phyloP scores from a whole-genome alignment of 2,329 filamentous ascomycete genomes.

The Coniochaeta sp. region DNA sequence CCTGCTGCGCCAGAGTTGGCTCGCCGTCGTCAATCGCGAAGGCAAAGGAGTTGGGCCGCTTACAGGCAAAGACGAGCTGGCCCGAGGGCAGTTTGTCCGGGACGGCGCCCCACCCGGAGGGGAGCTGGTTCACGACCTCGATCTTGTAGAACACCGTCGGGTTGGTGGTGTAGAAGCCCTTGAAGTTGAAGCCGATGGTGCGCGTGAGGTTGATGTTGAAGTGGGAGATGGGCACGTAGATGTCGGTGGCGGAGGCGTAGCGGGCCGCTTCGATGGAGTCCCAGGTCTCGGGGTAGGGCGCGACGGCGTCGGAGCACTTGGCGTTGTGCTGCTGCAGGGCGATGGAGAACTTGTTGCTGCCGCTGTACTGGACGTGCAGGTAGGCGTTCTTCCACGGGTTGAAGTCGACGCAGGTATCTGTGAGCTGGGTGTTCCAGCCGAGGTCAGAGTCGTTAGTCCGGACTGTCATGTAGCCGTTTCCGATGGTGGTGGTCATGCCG shows the following conservation, averaged over 20 bases:
- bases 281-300: constrained; percentile 60
- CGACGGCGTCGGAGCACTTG: constrained; percentile 44
- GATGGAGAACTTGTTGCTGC: constrained; percentile 56
- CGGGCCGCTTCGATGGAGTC: constrained; percentile 59
- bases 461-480: constrained; percentile 45
- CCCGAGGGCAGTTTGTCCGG: constrained; percentile 56
- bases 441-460: constrained; percentile 45
- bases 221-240: constrained; percentile 61
- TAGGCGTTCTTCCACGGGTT: constrained; percentile 48
- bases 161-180: constrained; percentile 53
- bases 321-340: constrained; percentile 61
- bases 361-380: constrained; percentile 57
- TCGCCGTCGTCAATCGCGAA: constrained; percentile 67
- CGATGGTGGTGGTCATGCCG: constrained; percentile 43
- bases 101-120: constrained; percentile 40
- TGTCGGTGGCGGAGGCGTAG: constrained; percentile 46
- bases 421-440: constrained; percentile 23
- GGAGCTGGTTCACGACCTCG: constrained; percentile 52
- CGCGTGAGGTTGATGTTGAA: constrained; percentile 54
- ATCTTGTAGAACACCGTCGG: constrained; percentile 46
- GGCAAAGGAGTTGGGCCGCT: constrained; percentile 61
- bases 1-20: constrained; percentile 50
- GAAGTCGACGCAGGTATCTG: constrained; percentile 48
- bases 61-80: constrained; percentile 55
- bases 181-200: constrained; percentile 52